Percentiles rank a stretch among this genome's conserved stretches.
These are phyloP conservation scores for Candida coquimbonensis DNA, from an alignment of 805 yeast species.

Conservation along the genomic window DNA sequence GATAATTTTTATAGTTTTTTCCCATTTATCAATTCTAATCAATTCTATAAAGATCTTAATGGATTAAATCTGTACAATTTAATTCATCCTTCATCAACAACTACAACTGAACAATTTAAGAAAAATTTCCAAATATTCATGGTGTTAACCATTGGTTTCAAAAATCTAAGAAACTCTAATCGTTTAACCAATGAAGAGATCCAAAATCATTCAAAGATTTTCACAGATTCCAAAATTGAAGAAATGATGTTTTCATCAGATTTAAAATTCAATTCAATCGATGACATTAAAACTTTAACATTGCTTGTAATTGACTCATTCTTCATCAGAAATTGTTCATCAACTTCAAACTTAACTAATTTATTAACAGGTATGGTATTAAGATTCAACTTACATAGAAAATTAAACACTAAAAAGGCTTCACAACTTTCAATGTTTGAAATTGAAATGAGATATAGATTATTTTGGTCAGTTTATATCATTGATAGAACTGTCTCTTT, in stretches of 20 bases:
- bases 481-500: slow-evolving; percentile 44
- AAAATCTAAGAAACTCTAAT: slow-evolving; percentile 9
- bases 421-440: slow-evolving; percentile 20
- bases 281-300: slow-evolving; percentile 36
- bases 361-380: slow-evolving; percentile 39
- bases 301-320: slow-evolving; percentile 47
- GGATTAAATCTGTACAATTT: slow-evolving; percentile 11
- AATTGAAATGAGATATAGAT: slow-evolving; percentile 34
- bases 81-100: slow-evolving; percentile 9
- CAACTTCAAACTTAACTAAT: slow-evolving; percentile 48
- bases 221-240: slow-evolving; percentile 4
- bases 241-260: slow-evolving; percentile 9
- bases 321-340: slow-evolving; percentile 45
- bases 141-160: slow-evolving; percentile 17
- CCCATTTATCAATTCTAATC: slow-evolving; percentile 16
- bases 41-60: slow-evolving; percentile 10
- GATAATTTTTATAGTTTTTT: slow-evolving; percentile 8
- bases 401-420: slow-evolving; percentile 18
- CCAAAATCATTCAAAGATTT: slow-evolving; percentile 5
- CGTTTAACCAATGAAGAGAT: slow-evolving; percentile 9
- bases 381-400: slow-evolving; percentile 40
- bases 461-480: slow-evolving; percentile 44
- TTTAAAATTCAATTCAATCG: slow-evolving; percentile 32
- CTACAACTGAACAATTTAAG: slow-evolving; percentile 6
- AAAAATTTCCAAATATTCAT: slow-evolving; percentile 14